A percentile compares a stretch with the other conserved stretches of the same genome.
phyloP scores from a whole-genome alignment of 2,329 filamentous ascomycete species.

The Fusarium sp. region DNA sequence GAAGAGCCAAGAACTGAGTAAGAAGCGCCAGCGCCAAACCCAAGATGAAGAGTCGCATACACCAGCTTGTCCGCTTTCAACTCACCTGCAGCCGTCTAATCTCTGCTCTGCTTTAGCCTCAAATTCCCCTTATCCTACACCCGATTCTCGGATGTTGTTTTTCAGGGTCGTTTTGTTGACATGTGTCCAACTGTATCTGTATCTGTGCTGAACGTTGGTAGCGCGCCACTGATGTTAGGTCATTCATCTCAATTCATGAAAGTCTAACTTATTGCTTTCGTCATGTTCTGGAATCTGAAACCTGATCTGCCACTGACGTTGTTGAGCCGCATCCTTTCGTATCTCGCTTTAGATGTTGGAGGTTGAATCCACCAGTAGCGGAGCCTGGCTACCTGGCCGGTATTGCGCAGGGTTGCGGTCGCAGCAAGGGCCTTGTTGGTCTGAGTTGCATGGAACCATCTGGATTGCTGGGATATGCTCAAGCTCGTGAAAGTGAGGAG shows the following conservation, averaged over 20 bases:
- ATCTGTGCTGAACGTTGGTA: constrained; percentile 4
- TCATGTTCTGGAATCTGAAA: constrained; percentile 11
- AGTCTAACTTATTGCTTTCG: neutral
- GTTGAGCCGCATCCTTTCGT: constrained; percentile 34
- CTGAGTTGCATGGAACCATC: constrained; percentile 27
- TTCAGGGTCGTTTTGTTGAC: constrained; percentile 10
- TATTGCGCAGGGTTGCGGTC: constrained; percentile 20
- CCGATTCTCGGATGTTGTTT: constrained; percentile 31
- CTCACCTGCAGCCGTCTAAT: constrained; percentile 30
- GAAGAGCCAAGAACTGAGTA: constrained; percentile 1
- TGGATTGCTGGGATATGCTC: constrained; percentile 26
- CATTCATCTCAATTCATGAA: neutral
- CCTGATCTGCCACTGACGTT: constrained; percentile 30
- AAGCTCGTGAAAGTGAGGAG: neutral
- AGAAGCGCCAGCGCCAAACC: constrained; percentile 11
- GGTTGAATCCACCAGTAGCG: constrained; percentile 32
- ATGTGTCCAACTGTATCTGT: neutral
- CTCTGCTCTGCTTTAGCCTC: constrained; percentile 30
- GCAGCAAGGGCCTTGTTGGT: constrained; percentile 24
- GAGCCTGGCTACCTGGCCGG: constrained; percentile 29
- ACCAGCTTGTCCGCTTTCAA: constrained; percentile 21
- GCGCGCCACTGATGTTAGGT: constrained; percentile 9
- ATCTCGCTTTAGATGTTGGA: neutral
- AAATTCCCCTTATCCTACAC: constrained; percentile 22
- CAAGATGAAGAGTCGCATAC: constrained; percentile 27